These are phyloP conservation scores for Hygrophorus russula DNA, from an alignment of 768 basidiomycete species.

Conservation along the genomic window DNA sequence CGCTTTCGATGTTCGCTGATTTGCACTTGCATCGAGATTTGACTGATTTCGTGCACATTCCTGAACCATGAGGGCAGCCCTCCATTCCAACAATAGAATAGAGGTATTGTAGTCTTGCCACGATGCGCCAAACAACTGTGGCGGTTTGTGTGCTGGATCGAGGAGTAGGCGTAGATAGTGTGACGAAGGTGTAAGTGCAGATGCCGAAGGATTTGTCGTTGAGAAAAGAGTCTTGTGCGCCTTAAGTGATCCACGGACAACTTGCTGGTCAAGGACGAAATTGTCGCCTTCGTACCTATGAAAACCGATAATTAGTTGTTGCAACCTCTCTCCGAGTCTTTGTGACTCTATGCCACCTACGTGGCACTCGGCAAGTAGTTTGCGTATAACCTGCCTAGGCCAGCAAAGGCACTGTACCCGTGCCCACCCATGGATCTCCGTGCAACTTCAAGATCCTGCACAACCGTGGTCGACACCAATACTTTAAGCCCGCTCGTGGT, in stretches of 20 bases:
- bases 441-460: constrained; percentile 52
- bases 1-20: constrained; percentile 49
- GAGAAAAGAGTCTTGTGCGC: constrained; percentile 29
- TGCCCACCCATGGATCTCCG: constrained; percentile 70
- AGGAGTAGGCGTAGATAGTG: constrained; percentile 46
- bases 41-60: constrained; percentile 24
- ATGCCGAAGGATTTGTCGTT: constrained; percentile 13
- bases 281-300: constrained; percentile 70
- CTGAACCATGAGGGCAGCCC: constrained; percentile 50
- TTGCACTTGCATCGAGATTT: constrained; percentile 42
- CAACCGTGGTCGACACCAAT: constrained; percentile 37
- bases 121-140: constrained; percentile 11
- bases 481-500: constrained; percentile 61
- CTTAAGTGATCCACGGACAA: constrained; percentile 61
- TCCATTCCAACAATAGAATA: constrained; percentile 47
- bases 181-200: constrained; percentile 34
- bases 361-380: constrained; percentile 56
- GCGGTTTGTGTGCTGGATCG: constrained; percentile 11
- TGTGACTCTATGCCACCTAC: constrained; percentile 22
- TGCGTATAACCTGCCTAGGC: constrained; percentile 53
- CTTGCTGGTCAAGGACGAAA: constrained; percentile 65
- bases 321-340: background rate
- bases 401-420: constrained; percentile 60
- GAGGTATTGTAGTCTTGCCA: constrained; percentile 28
- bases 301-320: constrained; percentile 1